phyloP scores from a whole-genome alignment of 176 grass and related monocot genomes.

The Phragmites australis region DNA sequence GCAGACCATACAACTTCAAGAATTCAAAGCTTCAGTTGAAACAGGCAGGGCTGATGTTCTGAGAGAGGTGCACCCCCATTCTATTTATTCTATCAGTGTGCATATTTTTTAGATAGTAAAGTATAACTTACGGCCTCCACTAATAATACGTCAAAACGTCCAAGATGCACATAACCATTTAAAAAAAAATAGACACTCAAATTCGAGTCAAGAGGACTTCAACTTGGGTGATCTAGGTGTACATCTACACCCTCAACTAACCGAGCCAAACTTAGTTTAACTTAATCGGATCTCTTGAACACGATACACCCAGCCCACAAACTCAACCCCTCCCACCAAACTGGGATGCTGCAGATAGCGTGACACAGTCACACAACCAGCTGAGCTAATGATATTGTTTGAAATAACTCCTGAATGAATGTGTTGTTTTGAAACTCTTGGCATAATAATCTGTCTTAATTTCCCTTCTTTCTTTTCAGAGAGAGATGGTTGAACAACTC shows the following conservation, averaged over 20 bases:
- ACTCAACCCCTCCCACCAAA: neutral
- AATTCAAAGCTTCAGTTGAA: slow-evolving; percentile 50
- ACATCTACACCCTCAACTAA: too few species aligned
- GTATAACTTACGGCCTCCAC: too few species aligned
- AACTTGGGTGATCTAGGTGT: too few species aligned
- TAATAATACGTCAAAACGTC: too few species aligned
- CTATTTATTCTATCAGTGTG: neutral
- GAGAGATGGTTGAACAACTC: slow-evolving; percentile 61
- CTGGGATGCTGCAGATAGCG: neutral
- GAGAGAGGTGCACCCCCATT: slow-evolving; percentile 41
- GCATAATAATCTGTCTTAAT: neutral
- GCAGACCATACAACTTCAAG: slow-evolving; percentile 41
- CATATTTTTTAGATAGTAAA: too few species aligned
- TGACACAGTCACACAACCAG: neutral
- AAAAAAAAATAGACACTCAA: too few species aligned
- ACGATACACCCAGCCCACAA: neutral
- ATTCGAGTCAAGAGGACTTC: too few species aligned
- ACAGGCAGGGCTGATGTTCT: slow-evolving; percentile 44
- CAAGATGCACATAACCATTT: too few species aligned
- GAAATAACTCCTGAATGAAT: neutral
- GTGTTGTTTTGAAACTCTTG: neutral
- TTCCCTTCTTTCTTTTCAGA: slow-evolving; percentile 44
- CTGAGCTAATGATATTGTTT: neutral
- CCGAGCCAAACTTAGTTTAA: too few species aligned
- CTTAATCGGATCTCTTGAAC: neutral